phyloP scores from a whole-genome alignment of 2,329 filamentous ascomycete genomes.

The Triangularia verruculosa region DNA sequence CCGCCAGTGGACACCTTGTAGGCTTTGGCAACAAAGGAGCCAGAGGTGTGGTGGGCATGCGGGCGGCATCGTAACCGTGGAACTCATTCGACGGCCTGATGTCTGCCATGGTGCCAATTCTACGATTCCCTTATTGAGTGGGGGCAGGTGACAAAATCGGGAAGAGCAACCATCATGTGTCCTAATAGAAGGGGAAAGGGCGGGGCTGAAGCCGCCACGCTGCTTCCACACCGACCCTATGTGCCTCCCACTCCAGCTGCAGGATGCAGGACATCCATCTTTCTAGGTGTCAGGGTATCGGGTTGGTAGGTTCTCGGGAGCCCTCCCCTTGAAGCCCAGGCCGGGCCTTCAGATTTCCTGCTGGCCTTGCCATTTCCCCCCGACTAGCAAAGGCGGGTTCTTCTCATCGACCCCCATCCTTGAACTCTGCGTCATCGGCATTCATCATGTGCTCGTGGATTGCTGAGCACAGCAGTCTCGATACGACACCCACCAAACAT shows the following conservation, averaged over 20 bases:
- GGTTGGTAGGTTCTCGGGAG: not conserved
- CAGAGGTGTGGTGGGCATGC: no score
- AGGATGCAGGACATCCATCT: not conserved
- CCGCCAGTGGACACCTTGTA: no score
- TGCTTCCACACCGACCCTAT: not conserved
- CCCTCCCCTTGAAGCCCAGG: not conserved
- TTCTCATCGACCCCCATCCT: not conserved
- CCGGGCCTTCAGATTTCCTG: not conserved
- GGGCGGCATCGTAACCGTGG: no score
- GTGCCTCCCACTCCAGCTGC: not conserved
- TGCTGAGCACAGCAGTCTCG: not conserved
- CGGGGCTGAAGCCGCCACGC: not conserved
- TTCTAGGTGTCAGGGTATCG: not conserved
- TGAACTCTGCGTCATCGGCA: not conserved
- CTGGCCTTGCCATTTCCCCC: not conserved
- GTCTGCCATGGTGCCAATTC: no score
- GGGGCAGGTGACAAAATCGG: not conserved
- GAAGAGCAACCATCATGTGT: not conserved
- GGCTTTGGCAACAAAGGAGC: no score
- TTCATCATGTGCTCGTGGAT: not conserved
- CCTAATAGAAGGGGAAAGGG: not conserved
- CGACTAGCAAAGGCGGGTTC: not conserved
- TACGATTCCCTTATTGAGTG: no score
- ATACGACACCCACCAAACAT: not conserved
- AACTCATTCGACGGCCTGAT: no score